Conservation (phyloP, 257 asterid species). For the Petunia secreta region DNA sequence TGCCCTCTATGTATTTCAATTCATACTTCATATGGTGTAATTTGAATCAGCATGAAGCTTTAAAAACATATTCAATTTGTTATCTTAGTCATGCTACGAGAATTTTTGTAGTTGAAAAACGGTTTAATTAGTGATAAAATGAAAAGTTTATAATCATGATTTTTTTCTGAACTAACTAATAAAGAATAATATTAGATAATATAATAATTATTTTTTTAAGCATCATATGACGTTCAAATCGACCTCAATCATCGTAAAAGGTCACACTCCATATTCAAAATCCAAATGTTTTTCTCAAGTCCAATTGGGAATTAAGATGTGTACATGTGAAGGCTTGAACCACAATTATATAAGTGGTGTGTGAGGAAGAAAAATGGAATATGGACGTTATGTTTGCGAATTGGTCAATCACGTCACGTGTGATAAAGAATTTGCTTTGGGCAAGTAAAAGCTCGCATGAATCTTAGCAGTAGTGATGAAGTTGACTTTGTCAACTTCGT, state of each 20-base stretch:
- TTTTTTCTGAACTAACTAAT: too few relatives aligned
- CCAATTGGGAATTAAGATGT: not conserved
- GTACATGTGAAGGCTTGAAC: not conserved
- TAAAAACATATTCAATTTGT: too few relatives aligned
- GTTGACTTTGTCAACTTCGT: constrained; percentile 16
- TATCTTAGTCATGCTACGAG: too few relatives aligned
- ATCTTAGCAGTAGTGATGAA: constrained; percentile 19
- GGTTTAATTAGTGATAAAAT: too few relatives aligned
- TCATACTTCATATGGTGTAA: too few relatives aligned
- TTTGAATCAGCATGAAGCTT: too few relatives aligned
- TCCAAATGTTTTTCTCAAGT: not conserved
- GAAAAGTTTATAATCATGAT: too few relatives aligned
- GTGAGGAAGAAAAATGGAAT: constrained; percentile 12
- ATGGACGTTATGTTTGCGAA: not conserved
- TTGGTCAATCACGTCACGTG: constrained; percentile 26
- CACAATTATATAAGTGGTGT: not conserved
- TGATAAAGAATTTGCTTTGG: constrained; percentile 8
- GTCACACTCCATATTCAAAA: not conserved
- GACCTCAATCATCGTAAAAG: not conserved
- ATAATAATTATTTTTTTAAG: too few relatives aligned
- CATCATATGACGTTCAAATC: too few relatives aligned
- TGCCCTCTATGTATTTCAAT: not conserved
- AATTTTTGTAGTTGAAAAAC: too few relatives aligned
- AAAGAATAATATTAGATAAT: too few relatives aligned
- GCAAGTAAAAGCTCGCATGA: not conserved